Percentiles rank a stretch among this genome's conserved stretches.
Conservation (phyloP, 148 eudicot genomes). For the Amaranthus hypochondriacus region DNA sequence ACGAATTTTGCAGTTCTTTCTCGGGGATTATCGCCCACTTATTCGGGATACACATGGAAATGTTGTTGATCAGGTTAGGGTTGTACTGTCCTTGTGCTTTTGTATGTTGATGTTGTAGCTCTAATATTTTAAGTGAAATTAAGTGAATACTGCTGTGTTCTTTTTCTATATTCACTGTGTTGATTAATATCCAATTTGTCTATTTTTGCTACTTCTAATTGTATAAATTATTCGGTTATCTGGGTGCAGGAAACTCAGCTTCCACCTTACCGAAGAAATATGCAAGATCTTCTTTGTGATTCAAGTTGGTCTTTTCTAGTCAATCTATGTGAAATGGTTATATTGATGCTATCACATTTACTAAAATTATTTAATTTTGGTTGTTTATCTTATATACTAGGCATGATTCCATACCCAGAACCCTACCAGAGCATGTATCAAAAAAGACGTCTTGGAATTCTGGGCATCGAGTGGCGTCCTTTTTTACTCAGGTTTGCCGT, state of each 20-base stretch:
- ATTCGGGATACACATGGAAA: conserved; percentile 81
- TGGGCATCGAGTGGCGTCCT: conserved; percentile 94
- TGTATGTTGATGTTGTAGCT: not conserved
- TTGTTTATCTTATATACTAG: conserved; percentile 34
- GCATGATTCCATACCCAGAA: conserved; percentile 94
- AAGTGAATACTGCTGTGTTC: not conserved
- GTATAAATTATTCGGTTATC: not conserved
- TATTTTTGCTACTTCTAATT: not conserved
- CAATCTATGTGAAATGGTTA: conserved; percentile 8
- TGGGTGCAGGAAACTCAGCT: conserved; percentile 87
- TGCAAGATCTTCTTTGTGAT: conserved; percentile 98
- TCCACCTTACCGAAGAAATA: conserved; percentile 77
- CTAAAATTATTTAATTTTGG: not conserved
- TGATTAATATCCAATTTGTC: not conserved
- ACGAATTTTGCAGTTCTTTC: conserved; percentile 64
- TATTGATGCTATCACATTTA: not conserved
- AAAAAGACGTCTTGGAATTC: conserved; percentile 69
- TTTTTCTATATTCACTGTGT: not conserved
- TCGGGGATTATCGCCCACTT: conserved; percentile 97
- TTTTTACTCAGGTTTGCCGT: conserved; percentile 75
- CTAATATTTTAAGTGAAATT: not conserved
- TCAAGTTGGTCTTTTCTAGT: conserved; percentile 52
- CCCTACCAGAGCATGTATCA: conserved; percentile 96
- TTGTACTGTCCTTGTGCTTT: conserved; percentile 2
- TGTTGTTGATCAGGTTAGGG: conserved; percentile 92